Percentiles rank a stretch among this genome's conserved stretches.
These are phyloP conservation scores for Phytophthora nicotianae DNA, from an alignment of 352 stramenopile genomes.

Conservation along the genomic window DNA sequence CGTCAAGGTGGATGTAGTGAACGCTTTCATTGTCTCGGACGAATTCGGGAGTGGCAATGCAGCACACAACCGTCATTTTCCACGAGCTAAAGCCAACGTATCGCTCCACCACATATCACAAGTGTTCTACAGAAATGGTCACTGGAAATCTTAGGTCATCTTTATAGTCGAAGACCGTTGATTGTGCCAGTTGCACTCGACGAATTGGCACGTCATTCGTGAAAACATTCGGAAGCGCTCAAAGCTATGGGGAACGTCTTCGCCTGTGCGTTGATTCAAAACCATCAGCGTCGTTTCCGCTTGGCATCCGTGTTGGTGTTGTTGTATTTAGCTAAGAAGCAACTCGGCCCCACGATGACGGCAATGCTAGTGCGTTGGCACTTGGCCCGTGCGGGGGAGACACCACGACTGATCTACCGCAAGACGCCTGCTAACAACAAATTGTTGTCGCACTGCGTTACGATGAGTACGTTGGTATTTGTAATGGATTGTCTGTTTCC, in stretches of 20 bases:
- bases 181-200: slow-evolving; percentile 14
- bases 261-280: slow-evolving; percentile 1
- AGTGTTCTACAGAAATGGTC: background rate
- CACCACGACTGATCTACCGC: slow-evolving; percentile 47
- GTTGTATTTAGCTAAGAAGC: slow-evolving; percentile 28
- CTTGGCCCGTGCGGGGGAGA: slow-evolving; percentile 34
- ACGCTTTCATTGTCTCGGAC: background rate
- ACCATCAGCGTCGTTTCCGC: slow-evolving; percentile 6
- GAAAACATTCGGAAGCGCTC: slow-evolving; percentile 13
- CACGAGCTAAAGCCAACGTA: too few relatives aligned
- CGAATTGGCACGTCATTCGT: slow-evolving; percentile 9
- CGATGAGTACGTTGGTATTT: slow-evolving; percentile 44
- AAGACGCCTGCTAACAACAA: slow-evolving; percentile 41
- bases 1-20: background rate
- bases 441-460: slow-evolving; percentile 44
- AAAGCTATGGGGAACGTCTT: slow-evolving; percentile 30
- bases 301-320: slow-evolving; percentile 12
- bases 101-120: background rate
- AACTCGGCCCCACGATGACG: slow-evolving; percentile 22
- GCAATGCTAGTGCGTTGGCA: slow-evolving; percentile 36
- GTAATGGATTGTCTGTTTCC: background rate
- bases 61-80: background rate
- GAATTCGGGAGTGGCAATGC: background rate
- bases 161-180: slow-evolving; percentile 4
- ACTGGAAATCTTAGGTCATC: background rate